These are phyloP conservation scores for Phytophthora sojae DNA, from an alignment of 352 stramenopile genomes.

Conservation along the genomic window DNA sequence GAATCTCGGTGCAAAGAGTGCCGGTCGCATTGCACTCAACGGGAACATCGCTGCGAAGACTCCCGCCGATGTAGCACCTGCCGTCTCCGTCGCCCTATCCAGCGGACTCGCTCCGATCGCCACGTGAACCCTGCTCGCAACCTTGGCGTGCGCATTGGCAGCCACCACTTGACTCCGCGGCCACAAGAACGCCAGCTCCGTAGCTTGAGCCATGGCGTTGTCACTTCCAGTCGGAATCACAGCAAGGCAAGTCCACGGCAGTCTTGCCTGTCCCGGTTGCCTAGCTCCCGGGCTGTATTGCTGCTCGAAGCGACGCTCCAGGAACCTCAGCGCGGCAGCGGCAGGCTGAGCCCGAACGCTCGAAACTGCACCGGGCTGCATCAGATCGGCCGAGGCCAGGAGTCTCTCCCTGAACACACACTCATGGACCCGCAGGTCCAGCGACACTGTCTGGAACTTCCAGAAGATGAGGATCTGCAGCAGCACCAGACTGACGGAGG, in stretches of 20 bases:
- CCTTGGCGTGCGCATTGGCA: conserved; percentile 26
- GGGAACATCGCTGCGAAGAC: conserved; percentile 47
- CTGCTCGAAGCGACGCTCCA: conserved; percentile 76
- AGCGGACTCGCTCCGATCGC: conserved; percentile 39
- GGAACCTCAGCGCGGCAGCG: conserved; percentile 45
- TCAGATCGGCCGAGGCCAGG: conserved; percentile 43
- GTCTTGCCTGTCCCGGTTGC: conserved; percentile 44
- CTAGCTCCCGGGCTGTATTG: conserved; percentile 39
- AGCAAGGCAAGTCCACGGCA: conserved; percentile 70
- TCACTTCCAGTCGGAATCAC: conserved; percentile 51
- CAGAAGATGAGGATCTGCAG: conserved; percentile 56
- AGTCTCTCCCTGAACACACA: conserved; percentile 69
- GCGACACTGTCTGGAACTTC: conserved; percentile 55
- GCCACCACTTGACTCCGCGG: conserved; percentile 61
- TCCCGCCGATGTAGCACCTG: conserved; percentile 25
- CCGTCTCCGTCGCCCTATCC: conserved; percentile 16
- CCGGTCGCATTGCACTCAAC: conserved; percentile 41
- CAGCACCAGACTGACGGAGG: conserved; percentile 52
- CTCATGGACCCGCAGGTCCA: conserved; percentile 70
- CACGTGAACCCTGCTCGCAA: conserved; percentile 60
- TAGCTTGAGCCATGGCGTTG: conserved; percentile 36
- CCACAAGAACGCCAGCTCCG: conserved; percentile 62
- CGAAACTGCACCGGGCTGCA: conserved; percentile 24
- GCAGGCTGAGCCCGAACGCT: conserved; percentile 25
- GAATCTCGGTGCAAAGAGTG: conserved; percentile 52